phyloP scores from a whole-genome alignment of 75 land plant genomes.

The Sequoiadendron giganteum region DNA sequence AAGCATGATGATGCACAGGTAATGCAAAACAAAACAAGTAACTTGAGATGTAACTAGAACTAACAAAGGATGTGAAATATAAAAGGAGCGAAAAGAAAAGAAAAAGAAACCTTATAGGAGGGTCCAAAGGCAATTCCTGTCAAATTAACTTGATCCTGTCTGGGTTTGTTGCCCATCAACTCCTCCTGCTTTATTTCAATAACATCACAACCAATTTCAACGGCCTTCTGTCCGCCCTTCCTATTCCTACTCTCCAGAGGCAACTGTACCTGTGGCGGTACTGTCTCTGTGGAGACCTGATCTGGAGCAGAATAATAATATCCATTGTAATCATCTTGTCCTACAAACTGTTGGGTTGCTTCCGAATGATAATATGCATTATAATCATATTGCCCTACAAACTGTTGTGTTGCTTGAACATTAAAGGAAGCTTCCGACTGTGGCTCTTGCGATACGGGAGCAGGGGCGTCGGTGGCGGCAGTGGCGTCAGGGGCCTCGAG shows the following conservation, averaged over 20 bases:
- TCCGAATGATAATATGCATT: not conserved
- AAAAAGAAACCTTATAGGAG: constrained; percentile 63
- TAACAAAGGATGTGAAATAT: not conserved
- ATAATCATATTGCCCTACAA: not conserved
- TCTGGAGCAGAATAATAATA: not conserved
- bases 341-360: too few species aligned
- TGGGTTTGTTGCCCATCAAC: constrained; percentile 67
- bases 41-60: not conserved
- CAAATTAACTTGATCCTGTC: constrained; percentile 77
- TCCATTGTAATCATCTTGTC: not conserved
- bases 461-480: too few species aligned
- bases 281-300: constrained; percentile 16
- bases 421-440: not conserved
- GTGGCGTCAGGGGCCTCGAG: not conserved
- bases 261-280: not conserved
- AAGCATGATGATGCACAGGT: not conserved
- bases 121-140: constrained; percentile 99
- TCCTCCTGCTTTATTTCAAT: constrained; percentile 95
- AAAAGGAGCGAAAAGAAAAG: not conserved
- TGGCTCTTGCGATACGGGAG: not conserved
- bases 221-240: constrained; percentile 65
- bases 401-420: not conserved
- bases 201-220: constrained; percentile 34
- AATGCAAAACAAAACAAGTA: not conserved
- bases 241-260: constrained; percentile 26